These are phyloP conservation scores for Saccharomyces hybrid DNA, from an alignment of 1,139 yeast species.

Conservation along the genomic window DNA sequence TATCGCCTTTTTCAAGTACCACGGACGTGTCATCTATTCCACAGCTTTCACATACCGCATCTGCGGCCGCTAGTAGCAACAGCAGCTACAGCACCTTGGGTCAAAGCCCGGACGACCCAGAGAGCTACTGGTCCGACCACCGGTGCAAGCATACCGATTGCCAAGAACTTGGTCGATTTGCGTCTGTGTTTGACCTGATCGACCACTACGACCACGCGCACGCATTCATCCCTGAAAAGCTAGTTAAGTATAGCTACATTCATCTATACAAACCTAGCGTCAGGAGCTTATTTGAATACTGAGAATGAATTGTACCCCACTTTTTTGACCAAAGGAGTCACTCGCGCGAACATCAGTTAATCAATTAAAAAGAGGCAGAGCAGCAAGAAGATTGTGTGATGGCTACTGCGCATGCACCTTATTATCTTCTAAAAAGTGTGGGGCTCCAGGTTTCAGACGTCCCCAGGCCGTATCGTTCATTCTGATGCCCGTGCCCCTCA, in stretches of 20 bases:
- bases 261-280: conserved; percentile 3
- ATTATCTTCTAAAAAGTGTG: neutral
- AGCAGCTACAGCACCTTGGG: neutral
- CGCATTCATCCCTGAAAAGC: conserved; percentile 20
- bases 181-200: conserved; percentile 15
- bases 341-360: neutral
- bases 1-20: neutral
- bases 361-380: too few relatives aligned
- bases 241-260: conserved; percentile 17
- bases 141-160: conserved; percentile 16
- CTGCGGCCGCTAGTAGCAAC: neutral
- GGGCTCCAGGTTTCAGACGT: neutral
- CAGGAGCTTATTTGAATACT: neutral
- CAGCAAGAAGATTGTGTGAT: neutral
- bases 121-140: conserved; percentile 13
- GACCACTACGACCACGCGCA: conserved; percentile 26
- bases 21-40: neutral
- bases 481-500: neutral
- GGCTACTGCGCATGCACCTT: neutral
- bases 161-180: conserved; percentile 5
- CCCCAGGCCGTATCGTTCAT: neutral
- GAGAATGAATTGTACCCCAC: neutral
- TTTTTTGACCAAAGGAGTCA: neutral
- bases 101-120: neutral
- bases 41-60: too few relatives aligned